Evolutionary conservation across 768 basidiomycete genomes (phyloP), one percentile per base, ranked within the genome.

Genomic region (Cytidiella melzeri): DNA sequence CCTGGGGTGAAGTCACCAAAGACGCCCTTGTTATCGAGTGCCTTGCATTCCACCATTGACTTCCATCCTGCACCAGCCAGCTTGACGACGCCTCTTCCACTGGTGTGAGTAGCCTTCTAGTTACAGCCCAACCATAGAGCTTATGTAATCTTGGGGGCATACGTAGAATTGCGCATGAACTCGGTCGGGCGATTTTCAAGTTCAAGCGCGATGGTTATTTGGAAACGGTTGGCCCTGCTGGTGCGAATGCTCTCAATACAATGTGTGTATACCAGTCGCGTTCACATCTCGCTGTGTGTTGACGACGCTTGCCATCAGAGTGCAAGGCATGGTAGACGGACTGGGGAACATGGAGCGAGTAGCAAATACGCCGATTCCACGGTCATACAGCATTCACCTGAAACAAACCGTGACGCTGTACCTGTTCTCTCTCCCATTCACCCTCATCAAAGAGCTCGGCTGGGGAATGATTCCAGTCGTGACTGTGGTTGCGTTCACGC

Each of bases 371-470:
- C 87, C 86, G 0, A 88, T 92, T 43, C 90, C 88, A 18, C 68
- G 78, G 36, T 84, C 84, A 34, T 90, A 92, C 57, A 81, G 87
- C 36, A 86, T 97, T 51, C 93, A 96, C 66, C 70, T 95, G 60
- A 94, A 95, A 64, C 94, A 97, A 82, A 90, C 87, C 55, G 89
- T 95, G n/a, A 85, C 87, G 1, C 68, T 95, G 1, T 96, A 95
- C 69, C 80, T 98, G 6, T 92, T 93, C 62, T 81, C 90, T 18
- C 75, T 98, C 6, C 95, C 95, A 4, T 79, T 94, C 57, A 88
- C 87, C 1, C 76, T 97, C 25, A 81, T 93, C 40, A 77, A 81
- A 47, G 84, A 92, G 41, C 72, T 94, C 57, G 84, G 84, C 27
- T 92, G 89, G 87, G 77, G 74, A 41, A 87, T 87, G 61, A 74